Percentiles rank a stretch among this genome's conserved stretches.
Evolutionary conservation across 305 asterid species (phyloP).

Genomic region (Rubia tinctorum): DNA sequence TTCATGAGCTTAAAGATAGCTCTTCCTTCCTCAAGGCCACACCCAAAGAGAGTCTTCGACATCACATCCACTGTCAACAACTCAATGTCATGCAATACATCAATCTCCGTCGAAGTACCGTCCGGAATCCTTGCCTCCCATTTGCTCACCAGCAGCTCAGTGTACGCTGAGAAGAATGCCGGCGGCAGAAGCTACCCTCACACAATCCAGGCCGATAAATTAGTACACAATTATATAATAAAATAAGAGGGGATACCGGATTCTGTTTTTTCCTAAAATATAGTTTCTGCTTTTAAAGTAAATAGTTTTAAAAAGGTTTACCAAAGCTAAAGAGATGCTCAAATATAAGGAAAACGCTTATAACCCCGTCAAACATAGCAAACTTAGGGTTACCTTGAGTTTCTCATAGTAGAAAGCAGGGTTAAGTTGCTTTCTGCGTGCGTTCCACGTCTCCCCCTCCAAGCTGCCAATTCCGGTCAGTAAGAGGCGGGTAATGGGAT

Average conservation of each 20-base stretch:
- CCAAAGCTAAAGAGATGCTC: too few relatives aligned
- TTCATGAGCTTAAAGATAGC: slow-evolving; percentile 24
- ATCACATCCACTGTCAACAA: slow-evolving; percentile 29
- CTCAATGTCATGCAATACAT: slow-evolving; percentile 31
- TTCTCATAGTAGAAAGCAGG: slow-evolving; percentile 57
- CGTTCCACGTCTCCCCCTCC: slow-evolving; percentile 45
- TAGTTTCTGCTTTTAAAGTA: too few relatives aligned
- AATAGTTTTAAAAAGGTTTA: too few relatives aligned
- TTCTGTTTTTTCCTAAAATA: too few relatives aligned
- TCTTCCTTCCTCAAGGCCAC: slow-evolving; percentile 24
- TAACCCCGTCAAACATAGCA: too few relatives aligned
- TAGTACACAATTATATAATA: too few relatives aligned
- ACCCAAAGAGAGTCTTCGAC: slow-evolving; percentile 30
- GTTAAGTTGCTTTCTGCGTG: slow-evolving; percentile 43
- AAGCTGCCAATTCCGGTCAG: slow-evolving; percentile 30
- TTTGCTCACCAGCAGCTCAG: slow-evolving; percentile 6
- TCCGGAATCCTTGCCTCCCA: slow-evolving; percentile 9
- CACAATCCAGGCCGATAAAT: background rate
- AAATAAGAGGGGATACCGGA: too few relatives aligned
- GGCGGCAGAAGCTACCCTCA: slow-evolving; percentile 14
- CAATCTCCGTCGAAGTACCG: slow-evolving; percentile 30
- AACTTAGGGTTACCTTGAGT: slow-evolving; percentile 23
- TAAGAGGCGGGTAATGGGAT: slow-evolving; percentile 32
- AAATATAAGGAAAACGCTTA: too few relatives aligned
- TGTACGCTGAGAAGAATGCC: slow-evolving; percentile 2